Evolutionary conservation across 2,329 filamentous ascomycete species (phyloP), one percentile per base, ranked within the genome.

Genomic region (Colletotrichum sp.): DNA sequence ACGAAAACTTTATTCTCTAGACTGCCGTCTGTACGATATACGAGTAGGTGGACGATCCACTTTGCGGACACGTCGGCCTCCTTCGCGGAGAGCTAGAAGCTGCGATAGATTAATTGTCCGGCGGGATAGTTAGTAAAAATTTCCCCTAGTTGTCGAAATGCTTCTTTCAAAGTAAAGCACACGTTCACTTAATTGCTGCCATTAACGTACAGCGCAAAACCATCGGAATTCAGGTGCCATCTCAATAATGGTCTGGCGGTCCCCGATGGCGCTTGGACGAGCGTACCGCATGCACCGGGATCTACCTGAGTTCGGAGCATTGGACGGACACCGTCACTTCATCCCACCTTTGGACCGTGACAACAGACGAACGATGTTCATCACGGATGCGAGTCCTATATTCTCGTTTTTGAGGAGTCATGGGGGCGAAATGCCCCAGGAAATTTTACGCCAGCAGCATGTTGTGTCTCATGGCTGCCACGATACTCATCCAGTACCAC

Each of bases 141-240:
- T 16, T 10, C 10, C 8, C 4, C 4, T 16, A 2, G 9, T 6
- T n/a, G 18, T 48, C 18, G 13, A 48, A 10, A n/a, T 6, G 2
- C 12, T n/a, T n/a, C 18, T 48, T 48, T n/a, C 5, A 3, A 14
- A 48, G 18, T 12, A 2, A n/a, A n/a, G 39, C 39, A 48, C 39
- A n/a, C 18, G 18, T n/a, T n/a, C 39, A n/a, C 0, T 48, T 0
- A 12, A 6, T 12, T n/a, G 9, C 39, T n/a, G 18, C 39, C 1
- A n/a, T 48, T 10, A n/a, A 48, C 9, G 4, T 3, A n/a, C 18
- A 6, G 39, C 18, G 39, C 18, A n/a, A 4, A 12, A 2, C 18
- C 8, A n/a, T 48, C 39, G 9, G 5, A 43, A 10, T 10, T 8
- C 4, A 43, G 16, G 7, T 4, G 7, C 36, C 36, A 9, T 18